Conservation (phyloP, 2,329 filamentous ascomycete species). For the Fusarium graminum region DNA sequence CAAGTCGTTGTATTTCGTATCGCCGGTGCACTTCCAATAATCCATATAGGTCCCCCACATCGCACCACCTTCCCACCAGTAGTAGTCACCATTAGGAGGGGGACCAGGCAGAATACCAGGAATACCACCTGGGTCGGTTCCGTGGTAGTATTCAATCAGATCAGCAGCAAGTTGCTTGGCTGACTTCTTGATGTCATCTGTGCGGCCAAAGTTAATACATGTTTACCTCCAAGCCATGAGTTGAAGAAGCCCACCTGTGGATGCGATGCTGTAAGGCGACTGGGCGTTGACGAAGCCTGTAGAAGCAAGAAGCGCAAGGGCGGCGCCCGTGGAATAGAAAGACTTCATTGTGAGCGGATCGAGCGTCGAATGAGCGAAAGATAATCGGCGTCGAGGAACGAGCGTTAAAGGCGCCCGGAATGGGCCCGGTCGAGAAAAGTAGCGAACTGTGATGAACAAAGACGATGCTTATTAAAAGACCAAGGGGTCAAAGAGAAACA, state of each 20-base stretch:
- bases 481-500: conserved; percentile 18
- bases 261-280: conserved; percentile 45
- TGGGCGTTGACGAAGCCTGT: conserved; percentile 43
- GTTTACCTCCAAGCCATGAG: not conserved
- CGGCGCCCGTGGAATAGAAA: conserved; percentile 33
- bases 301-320: conserved; percentile 44
- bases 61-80: conserved; percentile 76
- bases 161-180: conserved; percentile 59
- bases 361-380: conserved; percentile 11
- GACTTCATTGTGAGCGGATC: conserved; percentile 43
- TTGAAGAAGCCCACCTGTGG: conserved; percentile 35
- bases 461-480: conserved; percentile 9
- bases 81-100: conserved; percentile 63
- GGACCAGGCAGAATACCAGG: conserved; percentile 64
- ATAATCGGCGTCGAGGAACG: conserved; percentile 23
- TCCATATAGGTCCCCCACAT: conserved; percentile 74
- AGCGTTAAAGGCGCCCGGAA: conserved; percentile 37
- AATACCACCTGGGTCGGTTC: conserved; percentile 59
- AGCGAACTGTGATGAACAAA: conserved; percentile 6
- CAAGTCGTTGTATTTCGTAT: conserved; percentile 68
- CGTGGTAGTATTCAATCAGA: conserved; percentile 61
- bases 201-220: conserved; percentile 30
- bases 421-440: conserved; percentile 21
- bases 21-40: conserved; percentile 74
- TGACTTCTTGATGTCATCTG: conserved; percentile 57